phyloP scores from a whole-genome alignment of 176 grass and related monocot genomes.

The Cenchrus americanus region DNA sequence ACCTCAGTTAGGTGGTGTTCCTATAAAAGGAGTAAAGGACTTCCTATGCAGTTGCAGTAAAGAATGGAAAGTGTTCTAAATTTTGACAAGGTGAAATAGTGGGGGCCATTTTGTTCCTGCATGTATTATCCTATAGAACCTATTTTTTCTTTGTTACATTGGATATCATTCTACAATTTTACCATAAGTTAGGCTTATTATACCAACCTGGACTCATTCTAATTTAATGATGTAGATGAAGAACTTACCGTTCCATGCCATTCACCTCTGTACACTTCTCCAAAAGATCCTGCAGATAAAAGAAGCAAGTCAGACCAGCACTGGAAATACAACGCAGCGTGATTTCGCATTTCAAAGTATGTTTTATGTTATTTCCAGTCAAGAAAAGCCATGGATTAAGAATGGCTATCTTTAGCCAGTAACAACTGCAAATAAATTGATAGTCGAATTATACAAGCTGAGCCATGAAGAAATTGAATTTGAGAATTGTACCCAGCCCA shows the following conservation, averaged over 20 bases:
- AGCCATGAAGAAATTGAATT: conserved; percentile 22
- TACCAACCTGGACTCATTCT: neutral
- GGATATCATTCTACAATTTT: neutral
- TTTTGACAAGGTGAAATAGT: conserved; percentile 4
- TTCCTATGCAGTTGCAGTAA: neutral
- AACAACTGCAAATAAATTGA: conserved; percentile 18
- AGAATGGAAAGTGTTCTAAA: neutral
- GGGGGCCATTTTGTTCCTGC: neutral
- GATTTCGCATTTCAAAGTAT: neutral
- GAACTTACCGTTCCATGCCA: conserved; percentile 97
- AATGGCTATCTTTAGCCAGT: conserved; percentile 28
- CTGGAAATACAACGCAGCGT: conserved; percentile 16
- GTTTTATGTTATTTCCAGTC: conserved; percentile 8
- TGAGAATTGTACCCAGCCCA: conserved; percentile 79
- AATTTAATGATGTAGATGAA: conserved; percentile 27
- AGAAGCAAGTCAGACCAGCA: conserved; percentile 28
- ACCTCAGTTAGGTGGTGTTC: neutral
- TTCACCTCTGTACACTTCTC: conserved; percentile 95
- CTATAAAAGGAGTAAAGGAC: too few relatives aligned
- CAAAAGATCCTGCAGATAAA: conserved; percentile 77
- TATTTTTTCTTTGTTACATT: conserved; percentile 5
- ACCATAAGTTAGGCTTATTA: neutral
- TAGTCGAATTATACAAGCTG: neutral
- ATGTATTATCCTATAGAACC: conserved; percentile 26
- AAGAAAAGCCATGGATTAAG: neutral